These are phyloP conservation scores for Melanomma pulvis-pyrius DNA, from an alignment of 495 filamentous ascomycete species.

Conservation along the genomic window DNA sequence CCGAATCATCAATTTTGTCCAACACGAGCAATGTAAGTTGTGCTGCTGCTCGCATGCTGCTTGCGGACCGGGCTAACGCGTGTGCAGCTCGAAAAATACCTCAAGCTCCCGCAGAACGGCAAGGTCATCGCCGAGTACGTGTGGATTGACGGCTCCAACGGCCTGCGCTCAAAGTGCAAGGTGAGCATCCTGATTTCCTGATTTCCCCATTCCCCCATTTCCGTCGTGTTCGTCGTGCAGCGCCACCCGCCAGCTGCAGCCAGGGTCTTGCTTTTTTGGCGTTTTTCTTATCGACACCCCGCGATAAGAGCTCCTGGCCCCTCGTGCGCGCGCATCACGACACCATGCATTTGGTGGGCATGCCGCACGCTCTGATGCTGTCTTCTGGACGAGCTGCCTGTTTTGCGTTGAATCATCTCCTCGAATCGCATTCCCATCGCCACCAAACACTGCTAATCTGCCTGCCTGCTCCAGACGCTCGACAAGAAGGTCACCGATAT, in stretches of 20 bases:
- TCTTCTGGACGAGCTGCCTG: too few relatives aligned
- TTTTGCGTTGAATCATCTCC: background rate
- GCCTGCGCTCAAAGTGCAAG: conserved; percentile 86
- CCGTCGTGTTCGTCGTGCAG: conserved; percentile 2
- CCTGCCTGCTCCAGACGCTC: conserved; percentile 67
- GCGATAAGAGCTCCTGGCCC: conserved; percentile 29
- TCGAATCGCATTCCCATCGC: conserved; percentile 6
- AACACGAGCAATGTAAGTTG: conserved; percentile 49
- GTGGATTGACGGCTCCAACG: conserved; percentile 86
- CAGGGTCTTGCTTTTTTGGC: conserved; percentile 24
- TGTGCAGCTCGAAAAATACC: conserved; percentile 84
- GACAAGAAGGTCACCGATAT: conserved; percentile 61
- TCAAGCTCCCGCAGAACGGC: conserved; percentile 86
- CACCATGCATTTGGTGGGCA: background rate
- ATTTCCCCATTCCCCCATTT: conserved; percentile 32
- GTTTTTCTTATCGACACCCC: conserved; percentile 33
- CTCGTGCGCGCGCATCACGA: background rate
- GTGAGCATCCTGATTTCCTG: conserved; percentile 55
- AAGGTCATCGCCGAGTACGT: conserved; percentile 90
- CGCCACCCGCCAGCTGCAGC: conserved; percentile 23
- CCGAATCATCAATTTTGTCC: conserved; percentile 43
- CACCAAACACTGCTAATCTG: conserved; percentile 23
- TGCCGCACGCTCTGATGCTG: background rate
- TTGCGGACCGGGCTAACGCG: conserved; percentile 7
- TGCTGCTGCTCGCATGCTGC: background rate